A percentile compares a stretch with the other conserved stretches of the same genome.
These are phyloP conservation scores for Bolboschoenoplectus hybrid DNA, from an alignment of 202 grass and related monocot genomes.

Conservation along the genomic window DNA sequence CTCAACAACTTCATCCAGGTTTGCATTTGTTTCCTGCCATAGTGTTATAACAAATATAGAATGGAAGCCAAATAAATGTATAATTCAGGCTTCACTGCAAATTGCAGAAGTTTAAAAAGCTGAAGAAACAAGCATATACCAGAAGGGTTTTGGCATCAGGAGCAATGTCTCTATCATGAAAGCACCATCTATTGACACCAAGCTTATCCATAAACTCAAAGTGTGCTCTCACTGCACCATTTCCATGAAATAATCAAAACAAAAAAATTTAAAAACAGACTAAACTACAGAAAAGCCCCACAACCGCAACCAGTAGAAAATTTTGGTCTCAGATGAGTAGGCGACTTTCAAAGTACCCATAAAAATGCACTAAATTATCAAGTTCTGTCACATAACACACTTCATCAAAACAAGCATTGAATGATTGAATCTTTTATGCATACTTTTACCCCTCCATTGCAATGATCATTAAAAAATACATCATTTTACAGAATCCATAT, in stretches of 20 bases:
- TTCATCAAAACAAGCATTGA: constrained; percentile 5
- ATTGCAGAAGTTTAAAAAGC: neutral
- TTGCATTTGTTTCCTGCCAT: constrained; percentile 82
- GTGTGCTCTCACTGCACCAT: constrained; percentile 76
- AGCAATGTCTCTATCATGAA: constrained; percentile 96
- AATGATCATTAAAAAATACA: neutral
- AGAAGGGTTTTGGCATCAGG: constrained; percentile 74
- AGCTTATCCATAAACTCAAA: constrained; percentile 97
- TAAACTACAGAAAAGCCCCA: neutral
- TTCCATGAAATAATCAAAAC: constrained; percentile 18
- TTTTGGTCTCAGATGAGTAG: constrained; percentile 8
- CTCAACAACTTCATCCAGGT: constrained; percentile 90
- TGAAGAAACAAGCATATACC: constrained; percentile 47
- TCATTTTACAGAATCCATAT: neutral
- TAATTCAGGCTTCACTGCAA: neutral
- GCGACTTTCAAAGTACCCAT: neutral
- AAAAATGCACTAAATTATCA: constrained; percentile 3
- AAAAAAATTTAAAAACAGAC: neutral
- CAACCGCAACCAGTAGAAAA: constrained; percentile 12
- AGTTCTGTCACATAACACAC: neutral
- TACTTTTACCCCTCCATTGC: neutral
- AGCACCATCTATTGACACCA: constrained; percentile 95
- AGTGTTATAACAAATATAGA: neutral
- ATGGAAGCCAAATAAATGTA: constrained; percentile 5
- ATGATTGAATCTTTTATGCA: neutral